Percentiles rank a stretch among this genome's conserved stretches.
phyloP scores from a whole-genome alignment of 2,329 filamentous ascomycete species.

The Cladosporium sp. region DNA sequence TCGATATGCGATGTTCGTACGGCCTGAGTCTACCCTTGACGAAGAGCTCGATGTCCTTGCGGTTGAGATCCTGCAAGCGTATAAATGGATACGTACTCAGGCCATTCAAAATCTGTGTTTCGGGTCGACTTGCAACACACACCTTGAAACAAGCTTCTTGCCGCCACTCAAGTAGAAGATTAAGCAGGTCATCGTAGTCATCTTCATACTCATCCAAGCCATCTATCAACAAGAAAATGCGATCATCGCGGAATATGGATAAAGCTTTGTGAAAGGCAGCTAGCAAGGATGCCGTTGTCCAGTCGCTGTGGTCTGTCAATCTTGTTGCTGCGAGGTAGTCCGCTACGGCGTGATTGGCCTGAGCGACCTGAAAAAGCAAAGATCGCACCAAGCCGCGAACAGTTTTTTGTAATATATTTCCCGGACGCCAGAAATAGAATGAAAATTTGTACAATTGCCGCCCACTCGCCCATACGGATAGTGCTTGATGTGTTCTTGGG shows the following conservation, averaged over 20 bases:
- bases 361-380: background rate
- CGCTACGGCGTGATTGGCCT: background rate
- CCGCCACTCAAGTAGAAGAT: too few species aligned
- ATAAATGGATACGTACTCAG: background rate
- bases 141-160: background rate
- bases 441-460: background rate
- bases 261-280: background rate
- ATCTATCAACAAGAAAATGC: background rate
- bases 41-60: background rate
- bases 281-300: background rate
- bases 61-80: slow-evolving; percentile 3
- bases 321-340: background rate
- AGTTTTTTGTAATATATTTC: background rate
- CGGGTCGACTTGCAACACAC: slow-evolving; percentile 5
- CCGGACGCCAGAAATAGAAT: slow-evolving; percentile 9
- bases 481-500: background rate
- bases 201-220: background rate
- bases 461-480: background rate
- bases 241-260: background rate
- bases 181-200: background rate
- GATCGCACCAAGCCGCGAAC: background rate
- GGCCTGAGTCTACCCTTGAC: background rate
- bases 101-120: background rate
- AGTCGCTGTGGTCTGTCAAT: background rate
- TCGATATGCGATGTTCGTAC: too few species aligned